Evolutionary conservation across 352 stramenopile genomes (phyloP).

Genomic region (Phytophthora pini): DNA sequence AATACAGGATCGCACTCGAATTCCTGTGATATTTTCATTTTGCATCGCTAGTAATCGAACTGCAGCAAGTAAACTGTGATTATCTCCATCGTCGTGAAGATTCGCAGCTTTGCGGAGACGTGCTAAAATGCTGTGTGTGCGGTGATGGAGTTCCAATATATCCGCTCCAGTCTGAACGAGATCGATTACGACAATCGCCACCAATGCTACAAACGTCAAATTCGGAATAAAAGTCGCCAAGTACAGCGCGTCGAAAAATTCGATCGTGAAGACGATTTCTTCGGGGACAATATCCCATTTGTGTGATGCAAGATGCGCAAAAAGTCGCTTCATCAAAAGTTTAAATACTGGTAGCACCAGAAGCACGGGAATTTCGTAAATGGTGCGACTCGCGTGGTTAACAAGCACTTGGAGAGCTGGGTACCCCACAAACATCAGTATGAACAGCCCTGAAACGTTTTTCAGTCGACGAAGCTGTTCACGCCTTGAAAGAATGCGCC

Average conservation of each 20-base stretch:
- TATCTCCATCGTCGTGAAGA: background rate
- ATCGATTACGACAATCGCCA: constrained; percentile 2
- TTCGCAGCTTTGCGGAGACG: background rate
- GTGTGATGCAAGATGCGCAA: constrained; percentile 2
- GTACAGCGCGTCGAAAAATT: constrained; percentile 22
- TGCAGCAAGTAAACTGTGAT: background rate
- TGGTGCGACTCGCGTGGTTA: background rate
- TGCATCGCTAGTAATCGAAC: background rate
- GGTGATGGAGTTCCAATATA: constrained; percentile 8
- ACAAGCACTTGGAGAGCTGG: background rate
- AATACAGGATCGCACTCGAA: constrained; percentile 20
- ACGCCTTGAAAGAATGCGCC: background rate
- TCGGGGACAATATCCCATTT: constrained; percentile 18
- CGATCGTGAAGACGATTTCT: constrained; percentile 16
- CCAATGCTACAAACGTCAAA: background rate
- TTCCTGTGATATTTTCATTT: background rate
- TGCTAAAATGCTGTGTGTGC: background rate
- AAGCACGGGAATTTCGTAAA: constrained; percentile 14
- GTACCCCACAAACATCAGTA: background rate
- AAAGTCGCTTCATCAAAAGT: constrained; percentile 3
- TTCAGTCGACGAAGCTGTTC: background rate
- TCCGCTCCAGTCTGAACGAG: constrained; percentile 8
- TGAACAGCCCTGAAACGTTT: background rate
- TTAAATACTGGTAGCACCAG: constrained; percentile 8
- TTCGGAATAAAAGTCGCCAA: constrained; percentile 5